Percentiles rank a stretch among this genome's conserved stretches.
phyloP scores from a whole-genome alignment of 2,329 filamentous ascomycete genomes.

The Pseudogymnoascus destructans region DNA sequence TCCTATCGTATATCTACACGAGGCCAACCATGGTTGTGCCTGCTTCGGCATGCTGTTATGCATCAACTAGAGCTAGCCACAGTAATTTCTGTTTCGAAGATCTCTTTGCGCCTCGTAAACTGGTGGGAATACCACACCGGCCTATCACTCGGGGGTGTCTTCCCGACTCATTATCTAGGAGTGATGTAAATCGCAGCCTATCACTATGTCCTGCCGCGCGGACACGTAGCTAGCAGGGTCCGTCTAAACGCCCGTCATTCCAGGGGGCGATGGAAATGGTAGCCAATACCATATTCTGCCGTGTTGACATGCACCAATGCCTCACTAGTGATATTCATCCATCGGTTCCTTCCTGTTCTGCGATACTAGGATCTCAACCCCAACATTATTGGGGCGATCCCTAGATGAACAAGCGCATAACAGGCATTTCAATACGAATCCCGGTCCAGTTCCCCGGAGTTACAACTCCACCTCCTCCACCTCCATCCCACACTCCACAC shows the following conservation, averaged over 20 bases:
- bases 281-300: not conserved
- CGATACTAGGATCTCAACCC: not conserved
- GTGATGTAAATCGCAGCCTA: not conserved
- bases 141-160: not conserved
- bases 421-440: not conserved
- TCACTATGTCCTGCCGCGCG: not conserved
- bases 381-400: not conserved
- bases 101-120: not conserved
- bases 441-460: not conserved
- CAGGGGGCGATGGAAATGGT: not conserved
- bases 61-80: not conserved
- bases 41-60: not conserved
- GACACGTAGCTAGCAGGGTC: not conserved
- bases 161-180: not conserved
- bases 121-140: not conserved
- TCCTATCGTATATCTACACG: not conserved
- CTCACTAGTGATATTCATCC: not conserved
- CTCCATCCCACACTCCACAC: slow-evolving; percentile 63
- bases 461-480: slow-evolving; percentile 49
- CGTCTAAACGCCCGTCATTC: not conserved
- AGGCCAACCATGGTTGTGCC: not conserved
- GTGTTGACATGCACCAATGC: not conserved
- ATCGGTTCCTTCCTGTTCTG: not conserved
- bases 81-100: not conserved
- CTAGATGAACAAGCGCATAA: not conserved